Evolutionary conservation across 2,329 filamentous ascomycete species (phyloP).

Genomic region (Fusarium sp.): DNA sequence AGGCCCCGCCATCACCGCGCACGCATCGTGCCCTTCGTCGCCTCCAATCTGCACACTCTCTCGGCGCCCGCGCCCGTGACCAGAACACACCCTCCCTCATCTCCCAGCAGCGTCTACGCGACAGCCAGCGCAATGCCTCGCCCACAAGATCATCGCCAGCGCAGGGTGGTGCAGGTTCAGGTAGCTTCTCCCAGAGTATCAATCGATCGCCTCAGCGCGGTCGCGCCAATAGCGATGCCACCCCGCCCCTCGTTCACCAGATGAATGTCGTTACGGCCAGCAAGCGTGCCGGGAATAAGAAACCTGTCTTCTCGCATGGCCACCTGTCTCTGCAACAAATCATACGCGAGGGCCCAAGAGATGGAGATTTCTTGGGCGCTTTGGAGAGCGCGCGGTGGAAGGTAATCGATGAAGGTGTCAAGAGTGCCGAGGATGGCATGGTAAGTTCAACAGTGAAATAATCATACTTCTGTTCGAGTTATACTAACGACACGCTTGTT

Average conservation of each 20-base stretch:
- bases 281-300: slow-evolving; percentile 59
- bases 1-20: slow-evolving; percentile 73
- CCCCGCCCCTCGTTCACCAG: slow-evolving; percentile 58
- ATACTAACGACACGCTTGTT: slow-evolving; percentile 10
- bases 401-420: slow-evolving; percentile 82
- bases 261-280: slow-evolving; percentile 55
- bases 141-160: slow-evolving; percentile 49
- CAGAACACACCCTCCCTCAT: slow-evolving; percentile 69
- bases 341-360: slow-evolving; percentile 83
- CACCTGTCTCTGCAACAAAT: slow-evolving; percentile 79
- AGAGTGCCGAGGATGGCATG: slow-evolving; percentile 86
- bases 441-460: slow-evolving; percentile 61
- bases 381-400: slow-evolving; percentile 81
- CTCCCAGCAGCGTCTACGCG: slow-evolving; percentile 72
- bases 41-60: slow-evolving; percentile 81
- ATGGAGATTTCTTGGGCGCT: slow-evolving; percentile 76
- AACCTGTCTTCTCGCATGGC: slow-evolving; percentile 66
- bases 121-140: slow-evolving; percentile 58
- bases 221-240: slow-evolving; percentile 82
- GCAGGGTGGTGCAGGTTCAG: slow-evolving; percentile 15
- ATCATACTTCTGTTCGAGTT: too few relatives aligned
- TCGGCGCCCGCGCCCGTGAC: slow-evolving; percentile 71
- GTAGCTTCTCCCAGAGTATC: slow-evolving; percentile 36
- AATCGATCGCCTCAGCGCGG: slow-evolving; percentile 68
- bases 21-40: slow-evolving; percentile 79